Percentiles rank a stretch among this genome's conserved stretches.
phyloP scores from a whole-genome alignment of 495 filamentous ascomycete genomes.

The Penicillium odoratum region DNA sequence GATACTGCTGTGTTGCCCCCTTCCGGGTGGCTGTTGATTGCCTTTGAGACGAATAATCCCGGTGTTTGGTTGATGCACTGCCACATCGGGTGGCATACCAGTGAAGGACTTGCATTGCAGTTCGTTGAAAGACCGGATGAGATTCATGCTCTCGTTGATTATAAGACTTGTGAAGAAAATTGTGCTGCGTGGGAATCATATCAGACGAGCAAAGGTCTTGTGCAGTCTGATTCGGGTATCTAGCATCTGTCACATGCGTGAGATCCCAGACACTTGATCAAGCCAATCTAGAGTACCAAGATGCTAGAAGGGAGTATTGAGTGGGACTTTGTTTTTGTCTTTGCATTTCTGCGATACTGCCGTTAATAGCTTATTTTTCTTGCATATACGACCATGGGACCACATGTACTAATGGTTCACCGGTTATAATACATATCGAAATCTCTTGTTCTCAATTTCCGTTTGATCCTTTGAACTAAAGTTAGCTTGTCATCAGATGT shows the following conservation, averaged over 20 bases:
- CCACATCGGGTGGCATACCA: not conserved
- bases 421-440: constrained; percentile 50
- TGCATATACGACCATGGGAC: not conserved
- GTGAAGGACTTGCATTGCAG: not conserved
- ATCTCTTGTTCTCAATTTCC: constrained; percentile 56
- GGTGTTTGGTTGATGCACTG: constrained; percentile 10
- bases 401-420: not conserved
- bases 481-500: not conserved
- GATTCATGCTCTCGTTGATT: not conserved
- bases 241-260: not conserved
- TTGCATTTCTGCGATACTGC: too few species aligned
- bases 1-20: constrained; percentile 10
- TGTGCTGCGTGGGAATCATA: not conserved
- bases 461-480: constrained; percentile 44
- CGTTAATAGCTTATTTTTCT: too few species aligned
- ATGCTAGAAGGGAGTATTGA: too few species aligned
- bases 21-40: constrained; percentile 11
- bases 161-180: not conserved
- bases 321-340: not conserved
- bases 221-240: not conserved
- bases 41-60: not conserved
- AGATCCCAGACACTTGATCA: too few species aligned
- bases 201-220: not conserved
- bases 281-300: not conserved
- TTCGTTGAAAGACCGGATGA: not conserved